Evolutionary conservation across 2,329 filamentous ascomycete genomes (phyloP), one percentile per base, ranked within the genome.

Genomic region (Colletotrichum aenigma): DNA sequence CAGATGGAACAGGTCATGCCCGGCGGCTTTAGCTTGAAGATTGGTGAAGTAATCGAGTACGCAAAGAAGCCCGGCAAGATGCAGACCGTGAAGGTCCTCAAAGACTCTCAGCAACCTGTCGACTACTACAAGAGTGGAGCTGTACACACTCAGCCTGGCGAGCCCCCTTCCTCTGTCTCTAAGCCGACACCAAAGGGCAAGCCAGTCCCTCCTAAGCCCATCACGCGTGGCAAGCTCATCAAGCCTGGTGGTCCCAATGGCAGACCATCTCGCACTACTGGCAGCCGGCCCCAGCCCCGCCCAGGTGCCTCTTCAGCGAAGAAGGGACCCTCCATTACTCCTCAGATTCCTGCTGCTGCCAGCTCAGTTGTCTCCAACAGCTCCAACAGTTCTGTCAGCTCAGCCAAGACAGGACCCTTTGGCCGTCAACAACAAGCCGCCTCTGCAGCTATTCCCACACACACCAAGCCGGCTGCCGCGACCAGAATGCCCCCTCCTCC

Each of bases 41-140:
- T 98, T 77, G 92, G 88, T n/a, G 93, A 97, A 32, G 90, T 89
- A 75, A 96, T 99, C 79, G 95, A 98, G 83, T 99, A 98, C 85
- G 96, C 96, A 82, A 99, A 98, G 90, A 99, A 99, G 86, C 97
- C 97, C 2, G 95, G 95, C 71, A 99, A 99, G 87, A 91, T 95
- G 84, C 94, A 96, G 70, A 86, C 92, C 7, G 94, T 99, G 82
- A 98, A 98, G 87, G 95, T 95, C 10, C 82, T 98, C 76, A 98
- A 98, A 86, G 97, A 99, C 82, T 93, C 96, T 1, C 91, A 93
- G 68, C 90, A 94, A 68, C 87, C 89, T 5, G 93, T 93, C 64
- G 97, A 99, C 84, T 91, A 93, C 77, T 99, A 99, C 89, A 99
- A 99, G 91, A 98, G 96, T 83, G 93, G 95, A 75, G 93, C 93